Conservation (phyloP, 2,329 filamentous ascomycete genomes). For the Penicillium brasilianum region DNA sequence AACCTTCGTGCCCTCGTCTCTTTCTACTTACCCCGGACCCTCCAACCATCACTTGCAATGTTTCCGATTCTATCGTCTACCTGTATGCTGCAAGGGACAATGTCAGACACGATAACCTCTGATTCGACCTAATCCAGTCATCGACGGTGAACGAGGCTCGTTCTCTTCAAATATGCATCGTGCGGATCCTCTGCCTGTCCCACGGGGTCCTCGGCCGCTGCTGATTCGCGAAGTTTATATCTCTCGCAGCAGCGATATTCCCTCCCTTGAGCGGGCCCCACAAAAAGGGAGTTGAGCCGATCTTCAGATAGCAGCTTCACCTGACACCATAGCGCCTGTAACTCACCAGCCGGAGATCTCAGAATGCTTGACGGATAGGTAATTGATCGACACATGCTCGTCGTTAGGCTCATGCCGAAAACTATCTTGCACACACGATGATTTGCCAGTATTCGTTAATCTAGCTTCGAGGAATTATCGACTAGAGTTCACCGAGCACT, state of each 20-base stretch:
- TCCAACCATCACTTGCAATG: not conserved
- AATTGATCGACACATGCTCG: not conserved
- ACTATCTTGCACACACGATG: not conserved
- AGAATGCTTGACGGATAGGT: slow-evolving; percentile 3
- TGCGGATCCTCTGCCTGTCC: slow-evolving; percentile 1
- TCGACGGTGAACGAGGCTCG: not conserved
- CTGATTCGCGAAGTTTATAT: slow-evolving; percentile 1
- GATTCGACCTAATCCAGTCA: not conserved
- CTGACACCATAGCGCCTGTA: not conserved
- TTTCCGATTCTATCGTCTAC: not conserved
- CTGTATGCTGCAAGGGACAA: slow-evolving; percentile 2
- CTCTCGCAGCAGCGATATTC: slow-evolving; percentile 1
- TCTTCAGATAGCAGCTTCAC: not conserved
- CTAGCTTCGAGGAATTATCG: slow-evolving; percentile 1
- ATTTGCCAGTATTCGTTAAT: not conserved
- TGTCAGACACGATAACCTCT: not conserved
- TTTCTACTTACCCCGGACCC: not conserved
- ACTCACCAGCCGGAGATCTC: slow-evolving; percentile 2
- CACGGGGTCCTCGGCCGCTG: not conserved
- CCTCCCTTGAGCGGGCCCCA: slow-evolving; percentile 1
- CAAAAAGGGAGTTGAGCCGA: too few species aligned
- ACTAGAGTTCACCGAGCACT: not conserved
- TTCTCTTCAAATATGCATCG: not conserved
- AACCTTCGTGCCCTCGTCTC: not conserved
- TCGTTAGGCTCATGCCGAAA: not conserved